Conservation (phyloP, 1,284 basidiomycete genomes). For the Golubevia pallescens region DNA sequence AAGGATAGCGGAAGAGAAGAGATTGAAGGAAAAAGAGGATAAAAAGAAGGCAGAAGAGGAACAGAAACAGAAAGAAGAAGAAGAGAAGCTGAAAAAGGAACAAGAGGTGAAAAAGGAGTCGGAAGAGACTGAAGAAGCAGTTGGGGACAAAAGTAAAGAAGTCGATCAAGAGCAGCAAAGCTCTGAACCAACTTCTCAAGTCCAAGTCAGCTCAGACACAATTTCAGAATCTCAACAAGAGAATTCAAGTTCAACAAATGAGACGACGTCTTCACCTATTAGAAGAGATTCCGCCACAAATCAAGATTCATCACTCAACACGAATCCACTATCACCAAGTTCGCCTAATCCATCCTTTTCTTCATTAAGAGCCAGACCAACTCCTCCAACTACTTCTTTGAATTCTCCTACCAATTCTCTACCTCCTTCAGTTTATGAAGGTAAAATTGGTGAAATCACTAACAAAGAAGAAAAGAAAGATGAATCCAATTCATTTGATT, state of each 20-base stretch:
- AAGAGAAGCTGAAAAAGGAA: constrained; percentile 2
- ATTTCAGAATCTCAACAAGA: constrained; percentile 9
- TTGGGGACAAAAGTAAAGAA: constrained; percentile 12
- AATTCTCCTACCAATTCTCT: constrained; percentile 21
- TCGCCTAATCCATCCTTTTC: constrained; percentile 46
- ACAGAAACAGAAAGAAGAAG: constrained; percentile 7
- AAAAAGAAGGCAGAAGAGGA: constrained; percentile 24
- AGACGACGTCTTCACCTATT: background rate
- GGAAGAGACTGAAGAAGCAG: constrained; percentile 10
- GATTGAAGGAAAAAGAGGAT: constrained; percentile 14
- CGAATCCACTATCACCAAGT: constrained; percentile 3
- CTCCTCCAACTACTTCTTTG: constrained; percentile 37
- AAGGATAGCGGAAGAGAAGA: constrained; percentile 21
- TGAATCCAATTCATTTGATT: too few species aligned
- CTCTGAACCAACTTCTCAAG: too few species aligned
- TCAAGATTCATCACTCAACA: too few species aligned
- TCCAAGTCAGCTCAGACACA: constrained; percentile 13
- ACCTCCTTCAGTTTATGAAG: constrained; percentile 18
- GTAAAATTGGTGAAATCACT: too few species aligned
- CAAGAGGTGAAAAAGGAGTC: constrained; percentile 11
- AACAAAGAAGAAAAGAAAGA: too few species aligned
- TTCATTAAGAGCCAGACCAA: constrained; percentile 43
- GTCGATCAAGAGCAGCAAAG: constrained; percentile 18
- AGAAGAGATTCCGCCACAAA: background rate
- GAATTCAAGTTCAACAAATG: constrained; percentile 6